phyloP scores from a whole-genome alignment of 2,329 filamentous ascomycete genomes.

The Trichoderma endophyticum region DNA sequence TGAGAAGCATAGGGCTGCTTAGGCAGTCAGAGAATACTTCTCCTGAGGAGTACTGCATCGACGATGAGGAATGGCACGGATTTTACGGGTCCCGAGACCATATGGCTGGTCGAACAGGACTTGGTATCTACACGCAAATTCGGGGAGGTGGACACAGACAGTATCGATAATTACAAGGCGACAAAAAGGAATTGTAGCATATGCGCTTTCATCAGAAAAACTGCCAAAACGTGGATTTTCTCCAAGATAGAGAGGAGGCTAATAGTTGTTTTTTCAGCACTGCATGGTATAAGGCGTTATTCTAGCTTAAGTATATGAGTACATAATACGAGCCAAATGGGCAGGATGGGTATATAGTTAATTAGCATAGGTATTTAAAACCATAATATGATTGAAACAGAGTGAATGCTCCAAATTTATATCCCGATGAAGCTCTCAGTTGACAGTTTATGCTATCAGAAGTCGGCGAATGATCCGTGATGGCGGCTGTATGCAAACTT shows the following conservation, averaged over 20 bases:
- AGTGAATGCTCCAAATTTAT: not conserved
- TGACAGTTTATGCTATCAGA: not conserved
- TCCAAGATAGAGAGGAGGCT: not conserved
- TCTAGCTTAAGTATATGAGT: not conserved
- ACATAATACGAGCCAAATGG: not conserved
- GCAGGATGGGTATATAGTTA: not conserved
- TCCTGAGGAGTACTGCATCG: constrained; percentile 28
- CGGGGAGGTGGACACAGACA: not conserved
- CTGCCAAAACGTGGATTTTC: not conserved
- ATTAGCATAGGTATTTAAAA: not conserved
- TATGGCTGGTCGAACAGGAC: constrained; percentile 32
- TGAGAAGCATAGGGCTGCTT: constrained; percentile 26
- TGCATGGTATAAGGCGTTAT: not conserved
- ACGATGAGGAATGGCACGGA: constrained; percentile 49
- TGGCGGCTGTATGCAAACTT: not conserved
- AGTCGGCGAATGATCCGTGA: not conserved
- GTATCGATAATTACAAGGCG: not conserved
- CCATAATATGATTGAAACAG: not conserved
- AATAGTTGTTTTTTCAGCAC: not conserved
- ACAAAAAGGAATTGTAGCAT: not conserved
- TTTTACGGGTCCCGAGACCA: constrained; percentile 43
- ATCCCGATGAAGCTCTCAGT: not conserved
- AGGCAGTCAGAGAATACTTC: not conserved
- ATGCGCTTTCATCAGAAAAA: not conserved
- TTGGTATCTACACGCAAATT: not conserved